Conservation (phyloP, 257 asterid species). For the Rubia yunnanensis region DNA sequence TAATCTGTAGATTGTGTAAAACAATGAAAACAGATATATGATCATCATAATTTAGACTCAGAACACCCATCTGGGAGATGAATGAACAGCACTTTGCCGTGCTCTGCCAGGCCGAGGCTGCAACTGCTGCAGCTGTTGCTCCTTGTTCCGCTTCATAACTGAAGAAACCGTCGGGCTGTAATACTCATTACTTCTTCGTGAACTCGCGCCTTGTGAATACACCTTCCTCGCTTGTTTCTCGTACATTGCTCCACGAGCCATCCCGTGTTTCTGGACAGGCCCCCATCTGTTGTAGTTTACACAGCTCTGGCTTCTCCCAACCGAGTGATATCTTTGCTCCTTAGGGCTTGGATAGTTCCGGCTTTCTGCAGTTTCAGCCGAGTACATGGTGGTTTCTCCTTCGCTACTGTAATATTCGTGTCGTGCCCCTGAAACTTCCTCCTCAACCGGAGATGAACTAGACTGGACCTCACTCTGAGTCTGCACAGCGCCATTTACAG, state of each 20-base stretch:
- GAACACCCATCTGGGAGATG: conserved; percentile 91
- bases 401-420: conserved; percentile 67
- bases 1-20: neutral
- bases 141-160: conserved; percentile 67
- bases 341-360: conserved; percentile 71
- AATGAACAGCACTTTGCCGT: conserved; percentile 42
- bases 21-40: conserved; percentile 5
- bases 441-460: conserved; percentile 44
- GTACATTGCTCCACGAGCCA: conserved; percentile 44
- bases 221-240: conserved; percentile 76
- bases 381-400: conserved; percentile 97
- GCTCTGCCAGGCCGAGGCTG: conserved; percentile 30
- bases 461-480: conserved; percentile 53
- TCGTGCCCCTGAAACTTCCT: conserved; percentile 23
- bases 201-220: conserved; percentile 71
- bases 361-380: conserved; percentile 99
- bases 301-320: conserved; percentile 93
- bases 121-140: conserved; percentile 44
- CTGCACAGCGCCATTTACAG: conserved; percentile 58
- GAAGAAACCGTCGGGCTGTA: conserved; percentile 92
- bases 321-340: conserved; percentile 47
- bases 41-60: conserved; percentile 9
- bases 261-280: conserved; percentile 41
- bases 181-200: conserved; percentile 81
- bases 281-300: conserved; percentile 80